Conservation (phyloP, 176 grass and related monocot genomes). For the Oryza glumipatula region DNA sequence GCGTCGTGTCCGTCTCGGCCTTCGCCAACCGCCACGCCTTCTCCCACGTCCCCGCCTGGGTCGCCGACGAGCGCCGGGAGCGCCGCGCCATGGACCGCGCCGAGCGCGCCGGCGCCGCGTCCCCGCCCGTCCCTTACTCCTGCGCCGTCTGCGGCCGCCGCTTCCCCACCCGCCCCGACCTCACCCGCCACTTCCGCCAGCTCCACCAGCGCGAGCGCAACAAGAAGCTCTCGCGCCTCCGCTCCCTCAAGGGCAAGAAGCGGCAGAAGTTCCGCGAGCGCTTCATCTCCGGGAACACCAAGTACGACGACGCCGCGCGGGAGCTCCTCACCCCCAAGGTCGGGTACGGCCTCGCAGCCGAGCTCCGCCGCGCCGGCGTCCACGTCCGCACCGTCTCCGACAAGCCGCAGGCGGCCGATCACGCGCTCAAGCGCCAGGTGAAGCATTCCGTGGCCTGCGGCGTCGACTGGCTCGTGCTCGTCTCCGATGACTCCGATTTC, state of each 20-base stretch:
- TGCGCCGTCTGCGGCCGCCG: conserved; percentile 88
- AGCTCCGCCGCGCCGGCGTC: conserved; percentile 84
- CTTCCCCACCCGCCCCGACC: conserved; percentile 80
- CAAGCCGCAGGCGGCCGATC: conserved; percentile 94
- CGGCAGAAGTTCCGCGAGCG: conserved; percentile 75
- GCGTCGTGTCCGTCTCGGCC: conserved; percentile 75
- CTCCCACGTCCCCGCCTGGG: conserved; percentile 76
- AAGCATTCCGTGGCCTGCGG: conserved; percentile 72
- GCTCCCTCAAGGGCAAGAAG: conserved; percentile 97
- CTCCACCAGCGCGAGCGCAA: conserved; percentile 92
- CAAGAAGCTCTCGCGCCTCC: conserved; percentile 84
- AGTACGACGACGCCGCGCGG: conserved; percentile 83
- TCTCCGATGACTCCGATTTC: conserved; percentile 92
- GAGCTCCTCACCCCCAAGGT: conserved; percentile 74
- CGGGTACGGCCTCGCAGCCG: conserved; percentile 79
- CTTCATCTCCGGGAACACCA: conserved; percentile 77
- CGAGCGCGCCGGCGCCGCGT: conserved; percentile 61
- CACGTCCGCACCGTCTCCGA: conserved; percentile 72
- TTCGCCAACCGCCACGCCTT: conserved; percentile 94
- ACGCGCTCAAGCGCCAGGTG: conserved; percentile 79
- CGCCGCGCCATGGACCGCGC: conserved; percentile 63
- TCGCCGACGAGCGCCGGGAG: conserved; percentile 66
- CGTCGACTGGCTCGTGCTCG: conserved; percentile 78
- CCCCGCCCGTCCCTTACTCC: conserved; percentile 59
- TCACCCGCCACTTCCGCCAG: conserved; percentile 91